These are phyloP conservation scores for Lipomyces spencermartinsiae DNA, from an alignment of 805 yeast genomes.

Conservation along the genomic window DNA sequence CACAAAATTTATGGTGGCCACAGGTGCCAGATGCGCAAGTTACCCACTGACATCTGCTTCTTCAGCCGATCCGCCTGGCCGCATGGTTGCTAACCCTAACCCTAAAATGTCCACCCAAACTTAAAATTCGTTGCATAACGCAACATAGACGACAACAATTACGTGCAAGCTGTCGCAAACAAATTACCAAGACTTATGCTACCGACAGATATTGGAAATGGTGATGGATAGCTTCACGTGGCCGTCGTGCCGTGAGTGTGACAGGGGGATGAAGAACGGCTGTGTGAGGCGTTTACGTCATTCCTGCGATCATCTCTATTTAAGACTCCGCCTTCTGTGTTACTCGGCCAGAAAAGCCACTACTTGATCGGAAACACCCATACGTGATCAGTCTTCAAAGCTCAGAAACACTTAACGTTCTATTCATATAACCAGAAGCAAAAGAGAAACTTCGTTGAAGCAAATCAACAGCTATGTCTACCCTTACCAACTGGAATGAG, in stretches of 20 bases:
- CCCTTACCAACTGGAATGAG: too few species aligned
- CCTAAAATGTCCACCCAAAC: neutral
- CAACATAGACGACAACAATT: neutral
- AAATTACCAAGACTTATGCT: constrained; percentile 3
- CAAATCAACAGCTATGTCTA: too few species aligned
- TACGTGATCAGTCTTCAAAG: too few species aligned
- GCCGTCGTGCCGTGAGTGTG: constrained; percentile 4
- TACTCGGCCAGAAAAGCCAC: too few species aligned
- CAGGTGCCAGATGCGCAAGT: neutral
- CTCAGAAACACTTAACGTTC: too few species aligned
- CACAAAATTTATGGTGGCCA: neutral
- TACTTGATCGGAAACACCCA: too few species aligned
- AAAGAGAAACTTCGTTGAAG: too few species aligned
- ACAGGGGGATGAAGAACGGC: neutral
- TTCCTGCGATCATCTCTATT: too few species aligned
- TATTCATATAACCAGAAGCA: too few species aligned
- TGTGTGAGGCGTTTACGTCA: too few species aligned
- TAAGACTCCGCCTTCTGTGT: too few species aligned
- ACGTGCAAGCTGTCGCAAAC: neutral
- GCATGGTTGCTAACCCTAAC: neutral
- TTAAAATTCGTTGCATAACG: neutral
- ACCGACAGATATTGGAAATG: neutral
- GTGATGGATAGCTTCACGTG: neutral
- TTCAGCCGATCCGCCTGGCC: neutral
- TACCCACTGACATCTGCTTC: neutral